Percentiles rank a stretch among this genome's conserved stretches.
Conservation (phyloP, 108 stramenopile genomes). For the Aurantiochytrium sp. region DNA sequence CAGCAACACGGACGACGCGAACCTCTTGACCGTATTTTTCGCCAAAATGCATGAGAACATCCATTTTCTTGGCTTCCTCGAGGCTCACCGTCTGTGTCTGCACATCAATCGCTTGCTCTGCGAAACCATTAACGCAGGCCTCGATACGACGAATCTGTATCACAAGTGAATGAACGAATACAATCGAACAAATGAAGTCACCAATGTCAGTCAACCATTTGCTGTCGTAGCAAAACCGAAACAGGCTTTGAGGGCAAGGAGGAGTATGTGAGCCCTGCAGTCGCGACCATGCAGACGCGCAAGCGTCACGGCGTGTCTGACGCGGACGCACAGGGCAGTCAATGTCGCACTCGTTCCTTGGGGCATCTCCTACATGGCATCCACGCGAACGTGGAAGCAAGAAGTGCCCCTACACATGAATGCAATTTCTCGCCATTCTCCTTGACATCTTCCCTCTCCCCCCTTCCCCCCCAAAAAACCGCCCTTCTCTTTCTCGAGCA, state of each 20-base stretch:
- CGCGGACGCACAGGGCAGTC: neutral
- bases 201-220: no score
- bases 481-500: no score
- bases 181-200: no score
- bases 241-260: neutral
- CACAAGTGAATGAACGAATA: no score
- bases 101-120: slow-evolving; percentile 61
- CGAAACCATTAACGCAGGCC: slow-evolving; percentile 66
- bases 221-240: neutral
- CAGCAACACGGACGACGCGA: slow-evolving; percentile 74
- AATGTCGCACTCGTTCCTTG: slow-evolving; percentile 7
- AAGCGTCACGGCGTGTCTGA: no score
- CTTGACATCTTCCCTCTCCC: neutral
- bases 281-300: neutral
- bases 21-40: slow-evolving; percentile 98
- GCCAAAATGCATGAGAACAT: slow-evolving; percentile 86
- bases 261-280: neutral
- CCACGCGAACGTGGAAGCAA: neutral
- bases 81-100: slow-evolving; percentile 68
- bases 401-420: slow-evolving; percentile 15
- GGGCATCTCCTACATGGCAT: neutral
- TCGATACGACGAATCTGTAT: slow-evolving; percentile 72
- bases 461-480: no score
- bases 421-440: neutral
- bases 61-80: slow-evolving; percentile 71